Percentiles rank a stretch among this genome's conserved stretches.
These are phyloP conservation scores for Bombardia bombarda DNA, from an alignment of 495 filamentous ascomycete species.

Conservation along the genomic window DNA sequence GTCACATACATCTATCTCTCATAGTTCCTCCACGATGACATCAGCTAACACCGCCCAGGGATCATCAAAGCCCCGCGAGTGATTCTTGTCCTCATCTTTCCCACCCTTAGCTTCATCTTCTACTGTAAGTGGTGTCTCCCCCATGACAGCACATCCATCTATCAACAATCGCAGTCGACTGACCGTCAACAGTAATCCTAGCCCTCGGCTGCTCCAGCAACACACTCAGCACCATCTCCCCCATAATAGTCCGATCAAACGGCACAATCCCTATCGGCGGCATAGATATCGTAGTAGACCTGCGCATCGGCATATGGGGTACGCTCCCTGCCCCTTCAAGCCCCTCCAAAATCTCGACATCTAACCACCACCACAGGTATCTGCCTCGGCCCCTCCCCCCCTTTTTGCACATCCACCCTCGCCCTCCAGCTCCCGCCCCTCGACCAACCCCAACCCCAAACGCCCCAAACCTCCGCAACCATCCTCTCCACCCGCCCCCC, in stretches of 20 bases:
- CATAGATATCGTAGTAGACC: slow-evolving; percentile 3
- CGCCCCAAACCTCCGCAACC: too few species aligned
- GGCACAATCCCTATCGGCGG: slow-evolving; percentile 10
- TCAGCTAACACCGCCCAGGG: slow-evolving; percentile 4
- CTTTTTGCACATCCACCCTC: slow-evolving; percentile 10
- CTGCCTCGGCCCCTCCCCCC: slow-evolving; percentile 16
- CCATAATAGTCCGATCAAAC: slow-evolving; percentile 11
- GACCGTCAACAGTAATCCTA: slow-evolving; percentile 14
- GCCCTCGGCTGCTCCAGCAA: slow-evolving; percentile 13
- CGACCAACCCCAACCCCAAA: background rate
- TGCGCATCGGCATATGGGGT: slow-evolving; percentile 21
- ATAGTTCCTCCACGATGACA: background rate
- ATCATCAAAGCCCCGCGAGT: slow-evolving; percentile 19
- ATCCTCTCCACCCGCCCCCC: slow-evolving; percentile 6
- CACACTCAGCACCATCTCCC: slow-evolving; percentile 13
- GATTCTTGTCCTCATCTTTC: slow-evolving; percentile 14
- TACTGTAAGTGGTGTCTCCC: slow-evolving; percentile 8
- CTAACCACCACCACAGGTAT: slow-evolving; percentile 7
- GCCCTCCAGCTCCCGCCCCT: too few species aligned
- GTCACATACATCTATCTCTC: background rate
- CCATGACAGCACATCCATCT: too few species aligned
- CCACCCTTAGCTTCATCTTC: slow-evolving; percentile 14
- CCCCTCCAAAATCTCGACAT: too few species aligned
- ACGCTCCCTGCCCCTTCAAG: too few species aligned
- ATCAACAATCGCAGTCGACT: too few species aligned